Evolutionary conservation across 2,329 filamentous ascomycete genomes (phyloP).

Genomic region (Aureobasidium sp.): DNA sequence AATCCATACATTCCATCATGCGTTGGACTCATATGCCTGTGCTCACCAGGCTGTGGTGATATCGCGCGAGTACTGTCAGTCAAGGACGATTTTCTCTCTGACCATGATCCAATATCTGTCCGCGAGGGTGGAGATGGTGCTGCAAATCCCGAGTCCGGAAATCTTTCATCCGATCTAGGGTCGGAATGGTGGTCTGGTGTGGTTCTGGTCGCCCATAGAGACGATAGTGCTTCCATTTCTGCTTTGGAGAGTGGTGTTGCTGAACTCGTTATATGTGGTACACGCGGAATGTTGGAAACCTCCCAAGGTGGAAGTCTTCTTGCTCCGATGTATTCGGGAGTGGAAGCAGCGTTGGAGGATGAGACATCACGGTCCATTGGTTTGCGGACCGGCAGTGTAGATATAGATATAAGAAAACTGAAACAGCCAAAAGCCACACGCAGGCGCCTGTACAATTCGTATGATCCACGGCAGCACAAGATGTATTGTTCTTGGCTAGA

Average conservation of each 20-base stretch:
- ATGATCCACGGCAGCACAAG: not conserved
- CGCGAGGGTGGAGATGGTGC: not conserved
- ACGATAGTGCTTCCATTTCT: not conserved
- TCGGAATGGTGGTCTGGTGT: not conserved
- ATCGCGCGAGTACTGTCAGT: not conserved
- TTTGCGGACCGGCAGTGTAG: not conserved
- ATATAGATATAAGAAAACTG: not conserved
- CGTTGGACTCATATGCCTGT: not conserved
- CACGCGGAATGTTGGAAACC: not conserved
- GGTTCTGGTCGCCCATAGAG: not conserved
- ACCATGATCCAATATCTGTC: not conserved
- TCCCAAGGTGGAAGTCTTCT: conserved; percentile 8
- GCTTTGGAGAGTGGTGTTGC: not conserved
- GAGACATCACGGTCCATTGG: not conserved
- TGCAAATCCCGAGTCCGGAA: not conserved
- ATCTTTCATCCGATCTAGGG: not conserved
- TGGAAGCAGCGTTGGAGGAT: not conserved
- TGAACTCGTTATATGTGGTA: not conserved
- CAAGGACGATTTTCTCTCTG: not conserved
- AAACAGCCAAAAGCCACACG: not conserved
- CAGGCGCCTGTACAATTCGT: not conserved
- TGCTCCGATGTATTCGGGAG: not conserved
- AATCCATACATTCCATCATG: conserved; percentile 5
- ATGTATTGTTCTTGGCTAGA: not conserved
- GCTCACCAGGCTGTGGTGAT: not conserved